Conservation (phyloP, 306 rosid species). For the Senna siamea region DNA sequence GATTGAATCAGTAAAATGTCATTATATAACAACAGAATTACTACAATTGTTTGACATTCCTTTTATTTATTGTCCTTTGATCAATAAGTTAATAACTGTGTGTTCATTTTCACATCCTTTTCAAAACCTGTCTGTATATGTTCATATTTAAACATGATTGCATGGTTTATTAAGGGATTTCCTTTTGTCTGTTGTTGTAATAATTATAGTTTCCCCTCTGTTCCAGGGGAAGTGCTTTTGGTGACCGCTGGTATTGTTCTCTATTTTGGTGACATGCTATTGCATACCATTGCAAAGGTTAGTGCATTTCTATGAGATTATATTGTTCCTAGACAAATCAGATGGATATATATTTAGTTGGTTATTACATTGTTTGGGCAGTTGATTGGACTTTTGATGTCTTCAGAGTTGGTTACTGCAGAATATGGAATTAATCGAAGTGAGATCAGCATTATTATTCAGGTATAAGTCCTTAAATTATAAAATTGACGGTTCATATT, state of each 20-base stretch:
- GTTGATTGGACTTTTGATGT: slow-evolving; percentile 43
- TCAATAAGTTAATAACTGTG: not conserved
- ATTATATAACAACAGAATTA: not conserved
- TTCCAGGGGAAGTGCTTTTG: slow-evolving; percentile 61
- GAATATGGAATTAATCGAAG: slow-evolving; percentile 55
- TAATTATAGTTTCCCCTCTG: slow-evolving; percentile 3
- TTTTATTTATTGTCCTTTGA: too few relatives aligned
- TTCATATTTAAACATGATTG: not conserved
- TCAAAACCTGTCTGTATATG: not conserved
- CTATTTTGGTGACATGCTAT: slow-evolving; percentile 66
- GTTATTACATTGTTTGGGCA: slow-evolving; percentile 32
- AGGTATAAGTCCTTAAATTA: slow-evolving; percentile 47
- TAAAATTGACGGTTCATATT: slow-evolving; percentile 22
- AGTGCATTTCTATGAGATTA: slow-evolving; percentile 20
- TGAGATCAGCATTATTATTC: slow-evolving; percentile 59
- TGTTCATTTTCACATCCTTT: not conserved
- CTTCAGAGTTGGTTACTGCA: slow-evolving; percentile 34
- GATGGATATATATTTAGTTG: slow-evolving; percentile 21
- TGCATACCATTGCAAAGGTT: slow-evolving; percentile 55
- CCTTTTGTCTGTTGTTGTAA: not conserved
- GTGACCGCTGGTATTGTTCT: slow-evolving; percentile 64
- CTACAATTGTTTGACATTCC: not conserved
- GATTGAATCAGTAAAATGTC: too few relatives aligned
- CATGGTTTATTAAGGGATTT: not conserved
- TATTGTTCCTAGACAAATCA: not conserved